Base-by-base conservation (phyloP, 495 filamentous ascomycete genomes). In the Penicillium dipodomyicola region DNA sequence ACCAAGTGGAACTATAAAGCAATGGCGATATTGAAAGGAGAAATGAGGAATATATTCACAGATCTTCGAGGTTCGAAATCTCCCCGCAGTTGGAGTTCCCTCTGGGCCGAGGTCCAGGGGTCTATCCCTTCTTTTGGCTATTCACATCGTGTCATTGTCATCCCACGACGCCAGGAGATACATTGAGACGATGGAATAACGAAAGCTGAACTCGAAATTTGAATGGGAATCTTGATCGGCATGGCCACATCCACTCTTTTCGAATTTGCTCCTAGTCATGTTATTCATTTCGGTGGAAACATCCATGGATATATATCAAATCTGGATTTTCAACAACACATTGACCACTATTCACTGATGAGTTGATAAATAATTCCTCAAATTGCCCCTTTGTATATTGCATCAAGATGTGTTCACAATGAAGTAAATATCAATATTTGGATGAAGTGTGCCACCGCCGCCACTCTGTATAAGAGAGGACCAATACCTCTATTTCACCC, bases 401-500 rank as follows among this genome's bases (percentile, higher is more conserved):
- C 49, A 37, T 53, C 59, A 65, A 52, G 0, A 35, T 64, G 49
- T 19, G 56, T 47, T 58, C 61, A 63, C 55, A 42, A 53, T 63
- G 57, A 62, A 40, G 49, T 52, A 40, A 32, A 35, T 14, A 12
- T 10, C 44, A 48, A 48, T 19, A 9, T 11, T 17, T 20, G 27
- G 15, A 6, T 11, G 9, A n/a, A 29, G 45, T 48, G 49, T 52
- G 49, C 49, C 49, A 52, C 49, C 35, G 48, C 48, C 48, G 37
- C 49, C 49, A 52, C 45, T 19, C 15, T 23, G 35, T 52, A 52
- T 52, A 52, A 39, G 25, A 52, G n/a, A 52, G 4, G 4, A 10
- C 12, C 32, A 23, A 37, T 14, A 25, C 2, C 12, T 14, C 15
- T 25, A 25, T 11, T 40, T 40, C 3, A 27, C 19, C 19, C 8